Evolutionary conservation across 2,329 filamentous ascomycete species (phyloP), one percentile per base, ranked within the genome.

Genomic region (Alternaria sp.): DNA sequence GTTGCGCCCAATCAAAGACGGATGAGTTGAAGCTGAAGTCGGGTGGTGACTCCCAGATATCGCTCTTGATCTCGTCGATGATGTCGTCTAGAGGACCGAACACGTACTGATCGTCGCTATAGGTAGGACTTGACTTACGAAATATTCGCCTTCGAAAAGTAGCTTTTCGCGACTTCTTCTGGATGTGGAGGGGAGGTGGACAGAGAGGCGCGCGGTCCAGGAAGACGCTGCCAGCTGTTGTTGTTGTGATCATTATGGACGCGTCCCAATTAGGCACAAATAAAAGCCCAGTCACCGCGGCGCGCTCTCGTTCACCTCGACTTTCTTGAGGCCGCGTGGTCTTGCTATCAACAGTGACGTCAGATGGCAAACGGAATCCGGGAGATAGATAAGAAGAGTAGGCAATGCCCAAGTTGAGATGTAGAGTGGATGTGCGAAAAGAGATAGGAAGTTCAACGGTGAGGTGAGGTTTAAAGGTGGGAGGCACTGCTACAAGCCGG

Each of bases 11-110:
- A n/a, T 64, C 65, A n/a, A 69, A 46, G 43, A 55, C 32, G 52
- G 57, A 66, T 47, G 60, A 47, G 21, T 67, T 59, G 23, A 64
- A 59, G 40, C 55, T 61, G 49, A 64, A 62, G 8, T 66, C 57
- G 19, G 61, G 64, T 8, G 71, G 73, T 15, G 65, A 67, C 21
- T 62, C 64, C 69, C 68, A 76, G 44, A 79, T 74, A 40, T 74
- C 62, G 61, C 68, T 70, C 43, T 70, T 72, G 55, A 79, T 79
- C 58, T 74, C 71, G 65, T 73, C 68, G 65, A 79, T 77, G 44
- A 79, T 77, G 59, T 79, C 76, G 70, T 79, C 76, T 17, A 79
- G 56, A 43, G 74, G 74, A 25, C 75, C 75, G 21, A 63, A 57
- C 17, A 55, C 58, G 50, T 58, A 61, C 40, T 67, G 46, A 25